Conservation (phyloP, 352 stramenopile genomes). For the Pythium utonaiense region DNA sequence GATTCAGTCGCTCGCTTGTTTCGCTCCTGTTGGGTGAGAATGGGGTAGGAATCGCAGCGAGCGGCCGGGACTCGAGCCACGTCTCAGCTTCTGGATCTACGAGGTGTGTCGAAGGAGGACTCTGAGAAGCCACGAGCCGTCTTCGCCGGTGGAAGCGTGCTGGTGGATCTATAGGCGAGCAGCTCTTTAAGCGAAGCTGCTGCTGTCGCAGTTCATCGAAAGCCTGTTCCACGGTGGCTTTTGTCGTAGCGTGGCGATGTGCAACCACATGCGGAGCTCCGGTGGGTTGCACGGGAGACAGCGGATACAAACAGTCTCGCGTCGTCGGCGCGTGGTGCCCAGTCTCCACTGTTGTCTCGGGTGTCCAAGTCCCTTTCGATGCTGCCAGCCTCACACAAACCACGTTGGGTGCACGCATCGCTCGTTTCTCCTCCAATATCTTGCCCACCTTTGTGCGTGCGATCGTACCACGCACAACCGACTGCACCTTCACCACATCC, state of each 20-base stretch:
- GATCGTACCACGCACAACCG: constrained; percentile 43
- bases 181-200: background rate
- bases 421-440: constrained; percentile 19
- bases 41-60: constrained; percentile 2
- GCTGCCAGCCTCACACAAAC: constrained; percentile 10
- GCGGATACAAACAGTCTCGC: constrained; percentile 14
- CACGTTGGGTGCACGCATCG: constrained; percentile 7
- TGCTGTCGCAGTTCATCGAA: constrained; percentile 1
- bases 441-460: constrained; percentile 30
- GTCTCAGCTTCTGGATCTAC: background rate
- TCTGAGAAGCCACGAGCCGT: background rate
- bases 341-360: background rate
- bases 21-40: background rate
- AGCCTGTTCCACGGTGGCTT: background rate
- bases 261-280: constrained; percentile 5
- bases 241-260: background rate
- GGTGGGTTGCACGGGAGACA: background rate
- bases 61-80: constrained; percentile 1
- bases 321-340: background rate
- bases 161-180: background rate
- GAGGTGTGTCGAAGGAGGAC: no score
- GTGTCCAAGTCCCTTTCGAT: background rate
- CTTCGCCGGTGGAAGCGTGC: background rate
- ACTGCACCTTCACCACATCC: constrained; percentile 49
- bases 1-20: background rate